These are phyloP conservation scores for Trichoderma orchidacearum DNA, from an alignment of 495 filamentous ascomycete genomes.

Conservation along the genomic window DNA sequence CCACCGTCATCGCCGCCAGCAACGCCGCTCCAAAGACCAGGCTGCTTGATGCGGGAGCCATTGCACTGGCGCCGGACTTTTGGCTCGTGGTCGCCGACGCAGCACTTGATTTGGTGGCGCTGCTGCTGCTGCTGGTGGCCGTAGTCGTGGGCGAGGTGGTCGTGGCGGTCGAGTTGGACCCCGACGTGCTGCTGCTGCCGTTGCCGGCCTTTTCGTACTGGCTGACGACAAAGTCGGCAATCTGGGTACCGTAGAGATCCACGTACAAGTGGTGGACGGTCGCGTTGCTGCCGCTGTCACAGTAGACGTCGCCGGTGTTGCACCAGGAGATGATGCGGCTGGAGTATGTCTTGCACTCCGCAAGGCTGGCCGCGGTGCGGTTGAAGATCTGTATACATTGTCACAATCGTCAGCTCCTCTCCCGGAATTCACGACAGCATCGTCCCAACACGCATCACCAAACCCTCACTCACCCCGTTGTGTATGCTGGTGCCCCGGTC, in stretches of 20 bases:
- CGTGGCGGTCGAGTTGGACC: background rate
- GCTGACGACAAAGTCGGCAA: conserved; percentile 10
- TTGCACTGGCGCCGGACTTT: background rate
- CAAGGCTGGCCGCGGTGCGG: conserved; percentile 3
- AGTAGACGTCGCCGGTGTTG: conserved; percentile 14
- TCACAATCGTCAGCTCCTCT: background rate
- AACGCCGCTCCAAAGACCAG: background rate
- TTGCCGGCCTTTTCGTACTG: conserved; percentile 5
- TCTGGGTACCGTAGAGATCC: conserved; percentile 8
- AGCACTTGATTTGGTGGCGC: background rate
- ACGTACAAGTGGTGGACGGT: conserved; percentile 11
- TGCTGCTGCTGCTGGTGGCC: background rate
- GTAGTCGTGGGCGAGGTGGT: background rate
- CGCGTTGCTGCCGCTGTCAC: conserved; percentile 8
- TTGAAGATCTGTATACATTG: conserved; percentile 7
- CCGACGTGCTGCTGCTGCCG: background rate
- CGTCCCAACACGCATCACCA: background rate
- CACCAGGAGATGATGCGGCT: conserved; percentile 10
- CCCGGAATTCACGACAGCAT: background rate
- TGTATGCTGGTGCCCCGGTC: conserved; percentile 9
- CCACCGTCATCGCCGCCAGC: background rate
- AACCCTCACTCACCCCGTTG: conserved; percentile 7
- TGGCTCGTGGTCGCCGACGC: background rate
- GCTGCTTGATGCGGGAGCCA: background rate
- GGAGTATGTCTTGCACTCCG: conserved; percentile 8